Conservation (phyloP, 352 stramenopile genomes). For the Nannochloropsis limnetica region DNA sequence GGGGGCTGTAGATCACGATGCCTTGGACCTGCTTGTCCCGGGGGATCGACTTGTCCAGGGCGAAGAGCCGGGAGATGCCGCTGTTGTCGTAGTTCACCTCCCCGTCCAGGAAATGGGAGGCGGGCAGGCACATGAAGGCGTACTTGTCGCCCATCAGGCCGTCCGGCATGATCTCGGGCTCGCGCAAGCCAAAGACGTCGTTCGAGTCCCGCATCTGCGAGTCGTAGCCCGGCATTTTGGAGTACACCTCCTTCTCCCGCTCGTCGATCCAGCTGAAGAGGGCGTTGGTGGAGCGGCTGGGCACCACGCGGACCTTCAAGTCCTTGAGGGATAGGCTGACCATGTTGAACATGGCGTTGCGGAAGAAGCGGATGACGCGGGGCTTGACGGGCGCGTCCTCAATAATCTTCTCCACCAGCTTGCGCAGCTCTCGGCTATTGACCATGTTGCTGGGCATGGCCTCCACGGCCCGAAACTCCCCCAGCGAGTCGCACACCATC, state of each 20-base stretch:
- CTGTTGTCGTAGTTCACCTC: slow-evolving; percentile 52
- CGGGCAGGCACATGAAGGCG: slow-evolving; percentile 68
- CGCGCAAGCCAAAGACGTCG: slow-evolving; percentile 36
- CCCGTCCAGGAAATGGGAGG: background rate
- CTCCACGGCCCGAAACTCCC: slow-evolving; percentile 57
- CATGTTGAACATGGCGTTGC: slow-evolving; percentile 79
- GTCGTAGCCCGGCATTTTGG: slow-evolving; percentile 67
- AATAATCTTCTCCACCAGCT: slow-evolving; percentile 66
- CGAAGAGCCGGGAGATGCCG: slow-evolving; percentile 40
- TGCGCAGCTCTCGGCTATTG: slow-evolving; percentile 66
- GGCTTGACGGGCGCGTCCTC: slow-evolving; percentile 60
- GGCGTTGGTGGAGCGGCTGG: slow-evolving; percentile 66
- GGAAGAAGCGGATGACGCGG: slow-evolving; percentile 69
- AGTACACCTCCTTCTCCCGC: slow-evolving; percentile 66
- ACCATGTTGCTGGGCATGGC: slow-evolving; percentile 58
- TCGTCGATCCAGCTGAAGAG: slow-evolving; percentile 71
- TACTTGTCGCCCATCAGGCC: slow-evolving; percentile 71
- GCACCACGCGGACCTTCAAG: slow-evolving; percentile 64
- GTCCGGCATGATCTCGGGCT: slow-evolving; percentile 58
- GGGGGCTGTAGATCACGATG: slow-evolving; percentile 37
- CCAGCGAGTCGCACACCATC: slow-evolving; percentile 65
- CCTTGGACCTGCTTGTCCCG: slow-evolving; percentile 15
- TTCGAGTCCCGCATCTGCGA: slow-evolving; percentile 47
- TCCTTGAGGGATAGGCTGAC: slow-evolving; percentile 71
- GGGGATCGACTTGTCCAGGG: slow-evolving; percentile 36